Evolutionary conservation across 176 grass and related monocot species (phyloP).

Genomic region (Oryza glaberrima): DNA sequence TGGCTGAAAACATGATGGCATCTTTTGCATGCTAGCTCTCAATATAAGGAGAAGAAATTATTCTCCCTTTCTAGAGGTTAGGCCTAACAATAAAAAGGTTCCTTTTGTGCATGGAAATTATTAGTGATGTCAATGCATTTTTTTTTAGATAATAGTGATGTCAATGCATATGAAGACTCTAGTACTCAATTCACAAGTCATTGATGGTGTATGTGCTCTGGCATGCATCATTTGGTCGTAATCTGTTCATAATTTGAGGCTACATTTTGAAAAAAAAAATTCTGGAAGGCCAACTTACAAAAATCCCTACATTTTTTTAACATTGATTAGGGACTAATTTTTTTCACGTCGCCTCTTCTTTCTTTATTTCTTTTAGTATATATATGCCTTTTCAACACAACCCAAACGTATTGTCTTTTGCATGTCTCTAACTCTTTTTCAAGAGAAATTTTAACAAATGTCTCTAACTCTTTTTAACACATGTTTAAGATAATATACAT

Average conservation of each 20-base stretch:
- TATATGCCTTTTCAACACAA: too few relatives aligned
- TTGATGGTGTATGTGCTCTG: not conserved
- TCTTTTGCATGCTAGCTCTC: slow-evolving; percentile 19
- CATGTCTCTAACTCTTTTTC: too few relatives aligned
- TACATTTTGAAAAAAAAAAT: not conserved
- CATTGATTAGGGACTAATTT: too few relatives aligned
- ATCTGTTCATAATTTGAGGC: not conserved
- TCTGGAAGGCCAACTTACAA: not conserved
- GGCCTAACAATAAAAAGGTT: slow-evolving; percentile 5
- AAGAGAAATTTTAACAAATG: too few relatives aligned
- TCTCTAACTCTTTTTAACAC: too few relatives aligned
- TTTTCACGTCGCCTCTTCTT: too few relatives aligned
- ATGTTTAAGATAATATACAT: not conserved
- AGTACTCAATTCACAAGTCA: not conserved
- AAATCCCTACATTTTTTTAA: too few relatives aligned
- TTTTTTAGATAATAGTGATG: not conserved
- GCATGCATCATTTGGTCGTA: not conserved
- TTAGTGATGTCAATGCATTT: not conserved
- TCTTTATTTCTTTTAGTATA: too few relatives aligned
- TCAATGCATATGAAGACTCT: not conserved
- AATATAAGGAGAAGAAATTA: not conserved
- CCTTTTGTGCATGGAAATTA: slow-evolving; percentile 9
- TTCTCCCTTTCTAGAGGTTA: not conserved
- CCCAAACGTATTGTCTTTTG: too few relatives aligned
- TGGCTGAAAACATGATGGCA: slow-evolving; percentile 27